phyloP scores from a whole-genome alignment of 177 flowering plant genomes.

The Vitis hybrid region DNA sequence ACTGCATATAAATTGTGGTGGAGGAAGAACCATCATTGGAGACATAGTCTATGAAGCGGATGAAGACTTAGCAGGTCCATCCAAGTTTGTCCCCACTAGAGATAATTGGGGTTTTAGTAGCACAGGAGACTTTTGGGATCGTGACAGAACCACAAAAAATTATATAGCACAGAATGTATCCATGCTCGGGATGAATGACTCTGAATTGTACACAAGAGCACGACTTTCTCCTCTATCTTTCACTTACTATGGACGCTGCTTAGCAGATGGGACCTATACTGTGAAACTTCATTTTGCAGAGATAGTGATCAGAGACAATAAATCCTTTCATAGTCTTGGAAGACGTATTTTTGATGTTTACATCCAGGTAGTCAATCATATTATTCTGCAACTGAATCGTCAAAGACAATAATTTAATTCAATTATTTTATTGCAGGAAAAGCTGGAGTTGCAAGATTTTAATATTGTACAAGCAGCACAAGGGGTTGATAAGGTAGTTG shows the following conservation, averaged over 20 bases:
- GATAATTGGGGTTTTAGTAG: constrained; percentile 5
- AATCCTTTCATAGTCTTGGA: constrained; percentile 1
- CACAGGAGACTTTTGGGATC: constrained; percentile 6
- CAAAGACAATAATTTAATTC: no score
- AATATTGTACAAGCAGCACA: no score
- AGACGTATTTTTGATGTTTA: constrained; percentile 9
- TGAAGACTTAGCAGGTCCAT: constrained; percentile 1
- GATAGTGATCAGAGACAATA: constrained; percentile 10
- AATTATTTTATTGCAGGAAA: no score
- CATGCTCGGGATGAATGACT: background rate
- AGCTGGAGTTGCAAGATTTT: no score
- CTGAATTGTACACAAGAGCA: background rate
- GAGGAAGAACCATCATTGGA: no score
- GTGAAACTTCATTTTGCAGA: constrained; percentile 8
- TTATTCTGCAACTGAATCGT: background rate
- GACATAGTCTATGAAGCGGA: no score
- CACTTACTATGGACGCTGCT: constrained; percentile 10
- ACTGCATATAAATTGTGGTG: no score
- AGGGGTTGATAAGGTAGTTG: no score
- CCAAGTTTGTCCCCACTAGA: no score
- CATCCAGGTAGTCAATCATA: background rate
- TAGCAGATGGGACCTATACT: constrained; percentile 5
- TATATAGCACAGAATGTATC: background rate
- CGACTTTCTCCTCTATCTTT: constrained; percentile 11
- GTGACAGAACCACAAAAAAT: no score